phyloP scores from a whole-genome alignment of 139 green algal genomes.

The Chlamydomonas schloesseri region DNA sequence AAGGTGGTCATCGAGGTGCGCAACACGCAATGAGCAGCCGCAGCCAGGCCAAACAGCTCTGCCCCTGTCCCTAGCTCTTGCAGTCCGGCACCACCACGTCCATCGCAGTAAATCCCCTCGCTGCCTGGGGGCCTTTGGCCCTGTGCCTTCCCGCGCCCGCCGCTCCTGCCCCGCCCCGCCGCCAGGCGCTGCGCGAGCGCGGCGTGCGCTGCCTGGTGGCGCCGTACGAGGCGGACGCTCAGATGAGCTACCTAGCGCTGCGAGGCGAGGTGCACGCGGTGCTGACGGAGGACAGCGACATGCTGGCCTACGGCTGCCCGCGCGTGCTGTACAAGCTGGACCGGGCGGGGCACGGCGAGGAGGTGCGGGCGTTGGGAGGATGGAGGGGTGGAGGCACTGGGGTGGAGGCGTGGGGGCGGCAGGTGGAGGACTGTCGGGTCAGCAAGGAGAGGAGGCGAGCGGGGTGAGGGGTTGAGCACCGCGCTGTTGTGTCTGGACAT shows the following conservation, averaged over 20 bases:
- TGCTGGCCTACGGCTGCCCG: slow-evolving; percentile 95
- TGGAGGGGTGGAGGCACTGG: too few species aligned
- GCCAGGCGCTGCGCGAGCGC: slow-evolving; percentile 72
- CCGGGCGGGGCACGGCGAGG: slow-evolving; percentile 80
- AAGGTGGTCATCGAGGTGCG: slow-evolving; percentile 80
- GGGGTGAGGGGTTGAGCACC: too few species aligned
- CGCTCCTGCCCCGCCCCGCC: background rate
- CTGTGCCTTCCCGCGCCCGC: too few species aligned
- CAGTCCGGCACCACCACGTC: too few species aligned
- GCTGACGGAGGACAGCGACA: slow-evolving; percentile 97
- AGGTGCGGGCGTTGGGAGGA: slow-evolving; percentile 42
- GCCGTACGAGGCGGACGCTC: slow-evolving; percentile 97
- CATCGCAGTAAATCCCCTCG: too few species aligned
- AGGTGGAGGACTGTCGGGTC: too few species aligned
- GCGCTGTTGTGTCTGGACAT: too few species aligned
- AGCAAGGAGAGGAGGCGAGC: too few species aligned
- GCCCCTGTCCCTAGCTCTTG: too few species aligned
- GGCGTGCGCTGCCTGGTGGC: slow-evolving; percentile 91
- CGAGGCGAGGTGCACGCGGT: slow-evolving; percentile 86
- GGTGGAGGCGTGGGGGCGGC: background rate
- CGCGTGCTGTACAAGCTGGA: slow-evolving; percentile 97
- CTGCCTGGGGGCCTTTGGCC: too few species aligned
- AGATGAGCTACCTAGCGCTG: slow-evolving; percentile 92
- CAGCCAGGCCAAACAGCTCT: too few species aligned
- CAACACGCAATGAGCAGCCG: too few species aligned